Evolutionary conservation across 208 protist genomes (phyloP).

Genomic region (Angomonas ambiguus): DNA sequence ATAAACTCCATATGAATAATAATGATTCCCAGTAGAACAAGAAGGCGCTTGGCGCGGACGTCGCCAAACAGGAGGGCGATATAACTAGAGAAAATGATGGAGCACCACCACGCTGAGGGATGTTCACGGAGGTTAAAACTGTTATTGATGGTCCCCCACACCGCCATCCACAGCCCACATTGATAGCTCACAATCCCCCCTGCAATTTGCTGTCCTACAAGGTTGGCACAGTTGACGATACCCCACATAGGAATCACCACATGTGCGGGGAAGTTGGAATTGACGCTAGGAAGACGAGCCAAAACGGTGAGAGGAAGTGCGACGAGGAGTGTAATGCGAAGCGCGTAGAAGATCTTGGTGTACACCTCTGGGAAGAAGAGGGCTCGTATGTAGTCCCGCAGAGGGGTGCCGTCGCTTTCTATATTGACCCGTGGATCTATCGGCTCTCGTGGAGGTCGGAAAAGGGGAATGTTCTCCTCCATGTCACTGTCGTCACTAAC

Average conservation of each 20-base stretch:
- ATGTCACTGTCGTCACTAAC: not conserved
- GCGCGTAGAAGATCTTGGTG: conserved; percentile 23
- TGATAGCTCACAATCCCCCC: conserved; percentile 16
- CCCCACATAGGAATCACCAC: conserved; percentile 20
- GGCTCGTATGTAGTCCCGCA: conserved; percentile 12
- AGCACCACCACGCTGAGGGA: conserved; percentile 30
- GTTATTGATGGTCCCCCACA: conserved; percentile 33
- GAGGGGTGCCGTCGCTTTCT: conserved; percentile 12
- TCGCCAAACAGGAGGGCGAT: conserved; percentile 27
- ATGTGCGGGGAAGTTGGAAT: conserved; percentile 21
- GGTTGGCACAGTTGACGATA: conserved; percentile 25
- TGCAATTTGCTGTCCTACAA: conserved; percentile 30
- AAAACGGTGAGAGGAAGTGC: conserved; percentile 28
- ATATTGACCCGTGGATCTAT: conserved; percentile 6
- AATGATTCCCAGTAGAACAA: conserved; percentile 23
- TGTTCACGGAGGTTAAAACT: conserved; percentile 12
- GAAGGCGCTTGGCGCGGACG: conserved; percentile 16
- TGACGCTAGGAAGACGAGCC: conserved; percentile 13
- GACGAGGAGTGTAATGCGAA: conserved; percentile 33
- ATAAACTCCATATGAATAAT: conserved; percentile 33
- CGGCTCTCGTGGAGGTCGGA: not conserved
- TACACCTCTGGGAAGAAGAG: conserved; percentile 25
- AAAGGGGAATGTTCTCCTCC: not conserved
- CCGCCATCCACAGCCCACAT: conserved; percentile 15
- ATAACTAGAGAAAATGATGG: conserved; percentile 21